Evolutionary conservation across 148 eudicot genomes (phyloP).

Genomic region (Spergularia bocconei): DNA sequence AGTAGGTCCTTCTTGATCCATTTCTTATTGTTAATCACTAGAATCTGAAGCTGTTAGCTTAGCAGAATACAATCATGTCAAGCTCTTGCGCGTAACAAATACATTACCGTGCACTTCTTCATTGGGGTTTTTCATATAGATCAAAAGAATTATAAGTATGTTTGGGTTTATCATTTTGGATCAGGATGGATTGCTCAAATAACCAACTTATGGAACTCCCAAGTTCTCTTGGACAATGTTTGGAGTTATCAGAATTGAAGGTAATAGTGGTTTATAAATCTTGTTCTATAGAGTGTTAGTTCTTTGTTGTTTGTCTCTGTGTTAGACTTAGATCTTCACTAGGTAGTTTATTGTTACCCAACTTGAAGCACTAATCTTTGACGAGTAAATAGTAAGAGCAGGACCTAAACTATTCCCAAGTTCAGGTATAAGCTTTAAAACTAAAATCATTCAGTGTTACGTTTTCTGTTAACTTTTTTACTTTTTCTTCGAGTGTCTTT

Average conservation of each 20-base stretch:
- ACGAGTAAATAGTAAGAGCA: neutral
- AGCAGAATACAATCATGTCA: neutral
- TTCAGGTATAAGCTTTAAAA: too few species aligned
- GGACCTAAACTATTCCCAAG: too few species aligned
- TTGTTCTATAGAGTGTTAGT: slow-evolving; percentile 4
- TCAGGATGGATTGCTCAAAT: slow-evolving; percentile 93
- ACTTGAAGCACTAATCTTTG: neutral
- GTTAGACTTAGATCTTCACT: neutral
- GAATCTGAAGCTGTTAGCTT: neutral
- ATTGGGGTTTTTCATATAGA: neutral
- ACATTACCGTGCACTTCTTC: neutral
- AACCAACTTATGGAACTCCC: slow-evolving; percentile 74
- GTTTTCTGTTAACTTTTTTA: too few species aligned
- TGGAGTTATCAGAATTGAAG: slow-evolving; percentile 75
- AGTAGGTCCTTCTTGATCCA: slow-evolving; percentile 45
- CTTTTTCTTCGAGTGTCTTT: too few species aligned
- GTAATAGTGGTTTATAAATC: slow-evolving; percentile 27
- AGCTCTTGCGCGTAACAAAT: neutral
- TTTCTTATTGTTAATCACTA: neutral
- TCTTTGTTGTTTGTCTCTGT: slow-evolving; percentile 1
- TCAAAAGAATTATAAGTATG: neutral
- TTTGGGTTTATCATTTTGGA: slow-evolving; percentile 14
- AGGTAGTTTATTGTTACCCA: neutral
- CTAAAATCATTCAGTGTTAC: too few species aligned
- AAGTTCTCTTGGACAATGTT: slow-evolving; percentile 70